phyloP scores from a whole-genome alignment of 164 flowering plant species.

The Berberis vulgaris region DNA sequence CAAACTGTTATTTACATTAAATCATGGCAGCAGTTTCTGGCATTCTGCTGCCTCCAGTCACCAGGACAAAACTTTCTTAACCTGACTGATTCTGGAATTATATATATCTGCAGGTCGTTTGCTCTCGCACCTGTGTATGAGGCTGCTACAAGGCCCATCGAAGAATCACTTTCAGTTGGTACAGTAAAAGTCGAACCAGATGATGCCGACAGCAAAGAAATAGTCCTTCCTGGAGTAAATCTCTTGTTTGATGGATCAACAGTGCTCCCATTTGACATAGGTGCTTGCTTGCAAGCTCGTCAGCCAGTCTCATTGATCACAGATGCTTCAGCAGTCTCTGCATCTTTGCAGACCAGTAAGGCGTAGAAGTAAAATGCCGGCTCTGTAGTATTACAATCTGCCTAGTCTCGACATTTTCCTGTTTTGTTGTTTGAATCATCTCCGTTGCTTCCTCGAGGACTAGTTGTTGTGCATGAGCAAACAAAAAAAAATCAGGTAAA shows the following conservation, averaged over 20 bases:
- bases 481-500: too few species aligned
- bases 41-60: too few species aligned
- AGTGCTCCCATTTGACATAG: conserved; percentile 82
- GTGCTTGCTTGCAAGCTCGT: conserved; percentile 95
- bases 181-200: conserved; percentile 50
- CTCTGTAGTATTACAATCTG: too few species aligned
- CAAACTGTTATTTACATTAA: too few species aligned
- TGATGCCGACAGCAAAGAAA: conserved; percentile 70
- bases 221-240: conserved; percentile 75
- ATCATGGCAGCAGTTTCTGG: neutral
- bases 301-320: conserved; percentile 79
- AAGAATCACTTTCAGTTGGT: conserved; percentile 35
- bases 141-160: conserved; percentile 63
- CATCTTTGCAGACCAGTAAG: conserved; percentile 40
- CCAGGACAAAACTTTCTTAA: too few species aligned
- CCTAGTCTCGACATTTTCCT: too few species aligned
- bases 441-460: too few species aligned
- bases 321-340: conserved; percentile 77
- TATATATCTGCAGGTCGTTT: conserved; percentile 58
- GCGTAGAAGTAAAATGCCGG: neutral
- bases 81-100: neutral
- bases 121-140: conserved; percentile 76
- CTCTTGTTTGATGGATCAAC: conserved; percentile 84
- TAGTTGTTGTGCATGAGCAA: too few species aligned
- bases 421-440: too few species aligned